These are phyloP conservation scores for Glycine tomentella DNA, from an alignment of 306 rosid species.

Conservation along the genomic window DNA sequence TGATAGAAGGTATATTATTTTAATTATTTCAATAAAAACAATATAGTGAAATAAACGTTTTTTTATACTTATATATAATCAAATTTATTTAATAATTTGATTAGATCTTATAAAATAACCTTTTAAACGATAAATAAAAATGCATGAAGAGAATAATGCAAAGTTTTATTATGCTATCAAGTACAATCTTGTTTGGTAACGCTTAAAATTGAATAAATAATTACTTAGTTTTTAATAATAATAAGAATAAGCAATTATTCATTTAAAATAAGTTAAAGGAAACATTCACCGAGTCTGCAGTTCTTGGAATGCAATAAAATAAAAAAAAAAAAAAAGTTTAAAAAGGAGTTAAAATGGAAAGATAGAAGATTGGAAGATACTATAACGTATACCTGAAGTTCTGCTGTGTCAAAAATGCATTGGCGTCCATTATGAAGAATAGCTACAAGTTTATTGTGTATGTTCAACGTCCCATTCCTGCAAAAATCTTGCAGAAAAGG, in stretches of 20 bases:
- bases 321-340: neutral
- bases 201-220: neutral
- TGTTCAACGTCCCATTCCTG: conserved; percentile 19
- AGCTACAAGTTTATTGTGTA: conserved; percentile 5
- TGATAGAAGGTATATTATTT: neutral
- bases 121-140: neutral
- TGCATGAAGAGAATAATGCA: neutral
- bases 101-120: neutral
- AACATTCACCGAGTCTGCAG: neutral
- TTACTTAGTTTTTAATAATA: neutral
- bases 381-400: conserved; percentile 2
- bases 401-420: conserved; percentile 5
- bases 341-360: neutral
- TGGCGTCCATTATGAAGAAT: neutral
- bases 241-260: neutral
- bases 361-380: neutral
- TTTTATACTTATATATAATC: neutral
- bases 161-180: neutral
- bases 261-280: neutral
- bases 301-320: neutral
- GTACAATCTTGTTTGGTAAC: too few species aligned
- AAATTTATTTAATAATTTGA: neutral
- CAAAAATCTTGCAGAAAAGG: neutral
- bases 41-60: neutral
- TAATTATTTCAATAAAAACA: neutral